These are phyloP conservation scores for Agrocybe pediades DNA, from an alignment of 768 basidiomycete genomes.

Conservation along the genomic window DNA sequence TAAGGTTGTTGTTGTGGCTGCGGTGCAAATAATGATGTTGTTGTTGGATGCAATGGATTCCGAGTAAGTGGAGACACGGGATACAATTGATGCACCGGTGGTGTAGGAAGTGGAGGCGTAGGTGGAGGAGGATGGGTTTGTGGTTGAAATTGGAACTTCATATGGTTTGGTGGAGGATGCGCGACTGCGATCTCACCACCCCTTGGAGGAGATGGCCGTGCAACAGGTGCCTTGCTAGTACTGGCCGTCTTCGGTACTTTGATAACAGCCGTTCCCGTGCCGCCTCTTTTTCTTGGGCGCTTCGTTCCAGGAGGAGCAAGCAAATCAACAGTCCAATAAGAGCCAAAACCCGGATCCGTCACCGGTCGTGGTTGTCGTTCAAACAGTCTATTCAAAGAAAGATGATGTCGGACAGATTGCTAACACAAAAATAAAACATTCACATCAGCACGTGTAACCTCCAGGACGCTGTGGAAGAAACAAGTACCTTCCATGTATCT, in stretches of 20 bases:
- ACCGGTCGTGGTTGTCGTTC: conserved; percentile 82
- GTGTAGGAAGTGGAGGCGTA: background rate
- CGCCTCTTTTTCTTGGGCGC: conserved; percentile 79
- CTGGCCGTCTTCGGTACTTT: conserved; percentile 15
- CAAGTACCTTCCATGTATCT: conserved; percentile 79
- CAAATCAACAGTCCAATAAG: conserved; percentile 90
- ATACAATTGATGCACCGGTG: conserved; percentile 3
- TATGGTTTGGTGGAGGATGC: conserved; percentile 14
- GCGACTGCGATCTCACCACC: conserved; percentile 11
- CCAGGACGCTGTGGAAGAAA: conserved; percentile 7
- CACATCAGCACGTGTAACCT: conserved; percentile 11
- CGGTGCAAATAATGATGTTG: background rate
- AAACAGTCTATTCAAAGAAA: conserved; percentile 80
- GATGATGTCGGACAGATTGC: conserved; percentile 89
- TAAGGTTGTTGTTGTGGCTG: conserved; percentile 11
- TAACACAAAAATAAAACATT: conserved; percentile 26
- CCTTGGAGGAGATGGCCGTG: conserved; percentile 5
- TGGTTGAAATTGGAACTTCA: conserved; percentile 27
- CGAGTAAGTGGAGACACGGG: background rate
- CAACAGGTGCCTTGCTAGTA: too few species aligned
- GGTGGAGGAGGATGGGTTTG: conserved; percentile 27
- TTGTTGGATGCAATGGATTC: background rate
- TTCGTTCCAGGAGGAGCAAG: conserved; percentile 85
- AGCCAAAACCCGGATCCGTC: conserved; percentile 85
- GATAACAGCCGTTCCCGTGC: conserved; percentile 48